These are phyloP conservation scores for Tulasnella sp. DNA, from an alignment of 768 basidiomycete species.

Conservation along the genomic window DNA sequence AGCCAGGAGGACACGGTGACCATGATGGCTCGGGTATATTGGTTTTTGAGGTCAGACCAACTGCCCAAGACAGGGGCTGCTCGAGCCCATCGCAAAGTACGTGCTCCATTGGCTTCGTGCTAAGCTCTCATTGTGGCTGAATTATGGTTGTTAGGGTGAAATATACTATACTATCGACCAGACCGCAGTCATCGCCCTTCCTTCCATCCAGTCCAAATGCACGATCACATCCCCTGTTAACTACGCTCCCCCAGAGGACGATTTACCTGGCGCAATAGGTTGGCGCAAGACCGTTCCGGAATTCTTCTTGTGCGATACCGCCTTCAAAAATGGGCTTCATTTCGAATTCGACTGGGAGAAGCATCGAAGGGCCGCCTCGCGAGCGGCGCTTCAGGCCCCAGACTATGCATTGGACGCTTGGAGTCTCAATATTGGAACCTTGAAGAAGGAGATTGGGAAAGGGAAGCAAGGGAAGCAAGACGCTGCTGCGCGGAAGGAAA, in stretches of 20 bases:
- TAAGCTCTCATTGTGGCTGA: neutral
- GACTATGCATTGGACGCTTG: slow-evolving; percentile 1
- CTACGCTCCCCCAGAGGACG: neutral
- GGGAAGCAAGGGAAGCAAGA: slow-evolving; percentile 11
- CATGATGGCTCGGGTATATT: slow-evolving; percentile 56
- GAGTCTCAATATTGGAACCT: neutral
- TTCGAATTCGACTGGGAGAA: slow-evolving; percentile 5
- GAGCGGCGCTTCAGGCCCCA: slow-evolving; percentile 17
- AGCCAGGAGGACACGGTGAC: slow-evolving; percentile 25
- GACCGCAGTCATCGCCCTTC: slow-evolving; percentile 40
- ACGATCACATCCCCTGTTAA: slow-evolving; percentile 26
- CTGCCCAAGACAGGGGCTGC: slow-evolving; percentile 49
- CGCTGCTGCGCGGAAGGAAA: slow-evolving; percentile 5
- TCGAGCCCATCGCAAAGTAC: slow-evolving; percentile 50
- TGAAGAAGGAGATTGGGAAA: neutral
- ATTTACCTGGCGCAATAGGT: neutral
- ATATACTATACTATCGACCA: slow-evolving; percentile 54
- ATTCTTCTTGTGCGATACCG: slow-evolving; percentile 13
- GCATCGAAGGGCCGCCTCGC: slow-evolving; percentile 27
- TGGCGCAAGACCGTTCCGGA: neutral
- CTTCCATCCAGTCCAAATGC: slow-evolving; percentile 44
- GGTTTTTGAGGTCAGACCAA: slow-evolving; percentile 62
- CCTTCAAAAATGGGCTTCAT: slow-evolving; percentile 3
- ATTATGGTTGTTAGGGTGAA: slow-evolving; percentile 45
- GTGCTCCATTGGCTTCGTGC: slow-evolving; percentile 19